Conservation (phyloP, 1,139 yeast genomes). For the Scheffersomyces insectosa region DNA sequence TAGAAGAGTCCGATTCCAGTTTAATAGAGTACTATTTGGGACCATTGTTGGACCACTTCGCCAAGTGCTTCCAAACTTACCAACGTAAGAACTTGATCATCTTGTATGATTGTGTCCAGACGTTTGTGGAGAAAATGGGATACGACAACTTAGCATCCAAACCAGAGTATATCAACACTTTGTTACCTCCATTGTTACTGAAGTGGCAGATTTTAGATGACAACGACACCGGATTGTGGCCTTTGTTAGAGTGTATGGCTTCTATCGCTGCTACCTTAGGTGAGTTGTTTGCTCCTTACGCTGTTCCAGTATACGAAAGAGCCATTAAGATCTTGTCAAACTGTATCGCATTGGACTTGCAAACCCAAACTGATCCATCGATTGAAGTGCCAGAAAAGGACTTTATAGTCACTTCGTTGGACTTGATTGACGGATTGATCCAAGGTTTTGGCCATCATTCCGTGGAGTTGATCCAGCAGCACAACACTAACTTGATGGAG, state of each 20-base stretch:
- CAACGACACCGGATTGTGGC: slow-evolving; percentile 85
- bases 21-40: slow-evolving; percentile 50
- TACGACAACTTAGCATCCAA: slow-evolving; percentile 52
- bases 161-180: slow-evolving; percentile 55
- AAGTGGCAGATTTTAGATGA: slow-evolving; percentile 79
- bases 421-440: slow-evolving; percentile 85
- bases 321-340: slow-evolving; percentile 68
- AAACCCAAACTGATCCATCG: slow-evolving; percentile 64
- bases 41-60: slow-evolving; percentile 68
- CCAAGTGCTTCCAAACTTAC: slow-evolving; percentile 71
- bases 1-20: slow-evolving; percentile 73
- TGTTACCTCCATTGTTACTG: slow-evolving; percentile 77
- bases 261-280: slow-evolving; percentile 87
- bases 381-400: slow-evolving; percentile 87
- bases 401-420: slow-evolving; percentile 84
- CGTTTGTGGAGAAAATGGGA: slow-evolving; percentile 79
- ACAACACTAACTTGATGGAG: slow-evolving; percentile 53
- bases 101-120: slow-evolving; percentile 88
- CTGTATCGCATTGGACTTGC: slow-evolving; percentile 67
- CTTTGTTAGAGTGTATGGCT: slow-evolving; percentile 88
- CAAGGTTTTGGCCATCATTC: slow-evolving; percentile 80
- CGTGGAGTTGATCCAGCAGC: slow-evolving; percentile 53
- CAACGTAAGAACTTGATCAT: slow-evolving; percentile 80
- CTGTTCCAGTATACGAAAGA: slow-evolving; percentile 83
- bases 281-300: slow-evolving; percentile 83